Evolutionary conservation across 805 yeast species (phyloP), one percentile per base, ranked within the genome.

Genomic region (Lachancea dasiensis): DNA sequence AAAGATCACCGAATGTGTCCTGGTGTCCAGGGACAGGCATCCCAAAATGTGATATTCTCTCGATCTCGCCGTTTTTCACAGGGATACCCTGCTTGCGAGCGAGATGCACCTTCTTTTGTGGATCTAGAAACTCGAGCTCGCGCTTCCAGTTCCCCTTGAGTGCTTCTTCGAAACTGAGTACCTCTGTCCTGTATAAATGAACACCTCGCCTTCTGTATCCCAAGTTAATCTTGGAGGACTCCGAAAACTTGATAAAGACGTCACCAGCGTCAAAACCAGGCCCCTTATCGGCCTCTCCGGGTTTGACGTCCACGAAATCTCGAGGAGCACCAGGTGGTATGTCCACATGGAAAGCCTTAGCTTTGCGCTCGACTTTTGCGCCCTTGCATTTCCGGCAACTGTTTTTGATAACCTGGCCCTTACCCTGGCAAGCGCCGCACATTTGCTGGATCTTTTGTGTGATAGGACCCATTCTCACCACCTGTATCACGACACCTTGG

Each of bases 231-330:
- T 36, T 39, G 21, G 39, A 33, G 27, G 69, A 65, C 62, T 90
- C 97, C 22, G 53, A 55, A 26, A 86, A 55, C 28, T 66, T 68
- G n/a, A 87, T 68, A 18, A 71, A 58, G 39, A 92, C 64, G 62
- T 90, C 86, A 14, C 98, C 98, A 3, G 95, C 75, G 4, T 69
- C 73, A 69, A 76, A 72, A 38, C 84, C 95, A 2, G 97, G 97
- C 47, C 72, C 71, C 54, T 79, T 82, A 55, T 90, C 94, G 5
- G 90, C 87, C 59, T 86, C 86, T 2, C 90, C 94, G 34, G 68
- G 69, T 35, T 81, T 64, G 1, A 73, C 70, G 47, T 77, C 75
- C 28, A 69, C 69, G 49, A 72, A 70, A 40, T 75, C 72, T 50
- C 89, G 67, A 8, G 75, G 69, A 7, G 79, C 65, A 18, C 98